Base-by-base conservation (phyloP, 345 rosid genomes). In the Linum lewisii region DNA sequence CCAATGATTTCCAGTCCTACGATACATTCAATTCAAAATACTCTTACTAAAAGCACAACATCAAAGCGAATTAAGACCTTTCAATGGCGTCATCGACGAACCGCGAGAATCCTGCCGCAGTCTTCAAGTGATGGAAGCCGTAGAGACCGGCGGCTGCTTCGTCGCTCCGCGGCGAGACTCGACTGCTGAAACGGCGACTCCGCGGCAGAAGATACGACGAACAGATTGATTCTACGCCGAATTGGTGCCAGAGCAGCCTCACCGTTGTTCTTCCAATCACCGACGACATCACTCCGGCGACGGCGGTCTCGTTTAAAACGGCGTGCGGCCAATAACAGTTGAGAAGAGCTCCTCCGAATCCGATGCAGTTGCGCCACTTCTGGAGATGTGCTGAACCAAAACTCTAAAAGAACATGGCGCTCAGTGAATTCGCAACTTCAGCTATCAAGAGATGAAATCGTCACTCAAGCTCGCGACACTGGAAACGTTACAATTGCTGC, bases 41-140 rank as follows among this genome's bases (percentile, higher is more conserved):
- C 34, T 29, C 34, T 29, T 29, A 29, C 0, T 29, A 29, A 29
- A 29, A 29, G 34, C 34, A 29, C 7, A 29, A 29, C 34, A 29
- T 29, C 0, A 26, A 26, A 38, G 5, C 1, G 47, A 10, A 42
- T 42, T 15, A 3, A 42, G 14, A 87, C 98, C 86, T 86, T 63
- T 88, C 89, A 58, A 88, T 79, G 58, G 99, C 97, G 55, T 92
- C 97, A 29, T 91, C 94, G 47, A 81, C 97, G 76, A 88, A 92
- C 7, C 77, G 83, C 60, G 65, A 84, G 74, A 88, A 92, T n/a
- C 98, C 98, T 74, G 79, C 76, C 51, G 97, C 69, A 13, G 81
- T 75, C 64, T 80, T 84, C 59, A 92, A 77, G 63, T 84, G 88
- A 42, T 77, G 80, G 61, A 84, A 73, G 29, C 96, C 95, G 66